Evolutionary conservation across 768 basidiomycete species (phyloP).

Genomic region (Pisolithus orientalis): DNA sequence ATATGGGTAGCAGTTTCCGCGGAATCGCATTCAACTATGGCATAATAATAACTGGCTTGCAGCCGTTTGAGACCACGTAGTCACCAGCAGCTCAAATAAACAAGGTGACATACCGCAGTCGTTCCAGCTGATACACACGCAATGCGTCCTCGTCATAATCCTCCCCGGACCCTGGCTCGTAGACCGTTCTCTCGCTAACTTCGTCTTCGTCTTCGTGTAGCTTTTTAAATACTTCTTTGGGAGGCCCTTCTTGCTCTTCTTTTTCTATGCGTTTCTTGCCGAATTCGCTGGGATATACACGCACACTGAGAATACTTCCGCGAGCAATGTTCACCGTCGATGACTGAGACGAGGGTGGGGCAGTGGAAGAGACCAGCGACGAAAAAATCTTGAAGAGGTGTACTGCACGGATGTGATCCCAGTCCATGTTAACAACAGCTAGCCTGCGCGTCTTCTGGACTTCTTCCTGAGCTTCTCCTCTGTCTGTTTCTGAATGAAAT

Average conservation of each 20-base stretch:
- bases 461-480: constrained; percentile 27
- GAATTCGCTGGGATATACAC: constrained; percentile 10
- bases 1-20: constrained; percentile 72
- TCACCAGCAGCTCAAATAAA: background rate
- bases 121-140: constrained; percentile 87
- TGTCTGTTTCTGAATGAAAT: constrained; percentile 38
- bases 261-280: constrained; percentile 9
- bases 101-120: constrained; percentile 61
- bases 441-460: constrained; percentile 57
- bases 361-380: constrained; percentile 67
- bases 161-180: constrained; percentile 60
- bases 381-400: constrained; percentile 92
- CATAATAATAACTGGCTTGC: constrained; percentile 82
- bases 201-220: constrained; percentile 40
- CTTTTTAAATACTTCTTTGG: constrained; percentile 69
- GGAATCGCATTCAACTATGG: constrained; percentile 84
- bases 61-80: background rate
- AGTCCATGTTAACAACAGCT: constrained; percentile 94
- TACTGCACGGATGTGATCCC: constrained; percentile 88
- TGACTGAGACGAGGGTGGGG: constrained; percentile 31
- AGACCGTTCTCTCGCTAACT: constrained; percentile 57
- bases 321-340: background rate
- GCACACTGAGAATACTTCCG: constrained; percentile 15
- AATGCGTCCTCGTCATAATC: constrained; percentile 87
- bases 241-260: constrained; percentile 91